These are phyloP conservation scores for Austroboletus eburneus DNA, from an alignment of 768 basidiomycete genomes.

Conservation along the genomic window DNA sequence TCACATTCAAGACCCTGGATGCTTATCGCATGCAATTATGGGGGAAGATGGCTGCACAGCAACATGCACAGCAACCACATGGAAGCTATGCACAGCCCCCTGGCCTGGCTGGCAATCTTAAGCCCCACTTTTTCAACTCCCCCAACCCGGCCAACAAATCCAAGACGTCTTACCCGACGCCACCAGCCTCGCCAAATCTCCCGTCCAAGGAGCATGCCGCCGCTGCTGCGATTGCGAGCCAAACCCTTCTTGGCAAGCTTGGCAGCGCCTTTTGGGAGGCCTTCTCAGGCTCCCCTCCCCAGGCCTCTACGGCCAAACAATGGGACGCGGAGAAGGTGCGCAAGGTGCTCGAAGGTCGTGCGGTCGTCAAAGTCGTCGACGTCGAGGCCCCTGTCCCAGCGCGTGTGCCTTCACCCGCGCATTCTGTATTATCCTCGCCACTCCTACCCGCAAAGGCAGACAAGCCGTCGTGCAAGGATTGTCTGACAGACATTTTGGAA, in stretches of 20 bases:
- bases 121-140: constrained; percentile 31
- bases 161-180: constrained; percentile 36
- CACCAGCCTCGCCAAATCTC: constrained; percentile 37
- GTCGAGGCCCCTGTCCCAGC: constrained; percentile 41
- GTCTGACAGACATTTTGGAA: constrained; percentile 47
- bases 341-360: constrained; percentile 77
- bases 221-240: constrained; percentile 66
- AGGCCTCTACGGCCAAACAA: constrained; percentile 25
- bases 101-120: constrained; percentile 41
- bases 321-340: constrained; percentile 80
- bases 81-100: constrained; percentile 22
- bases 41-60: constrained; percentile 84
- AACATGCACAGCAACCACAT: constrained; percentile 33
- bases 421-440: neutral
- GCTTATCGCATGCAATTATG: constrained; percentile 89
- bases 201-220: constrained; percentile 32
- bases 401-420: neutral
- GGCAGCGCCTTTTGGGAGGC: constrained; percentile 86
- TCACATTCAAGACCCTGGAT: constrained; percentile 85
- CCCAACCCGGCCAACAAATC: constrained; percentile 1
- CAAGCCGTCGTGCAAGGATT: constrained; percentile 19
- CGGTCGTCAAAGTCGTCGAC: constrained; percentile 76
- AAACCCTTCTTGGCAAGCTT: constrained; percentile 69
- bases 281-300: constrained; percentile 52
- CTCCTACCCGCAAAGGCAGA: constrained; percentile 13